Evolutionary conservation across 768 basidiomycete genomes (phyloP).

Genomic region (Mycena chlorophos): DNA sequence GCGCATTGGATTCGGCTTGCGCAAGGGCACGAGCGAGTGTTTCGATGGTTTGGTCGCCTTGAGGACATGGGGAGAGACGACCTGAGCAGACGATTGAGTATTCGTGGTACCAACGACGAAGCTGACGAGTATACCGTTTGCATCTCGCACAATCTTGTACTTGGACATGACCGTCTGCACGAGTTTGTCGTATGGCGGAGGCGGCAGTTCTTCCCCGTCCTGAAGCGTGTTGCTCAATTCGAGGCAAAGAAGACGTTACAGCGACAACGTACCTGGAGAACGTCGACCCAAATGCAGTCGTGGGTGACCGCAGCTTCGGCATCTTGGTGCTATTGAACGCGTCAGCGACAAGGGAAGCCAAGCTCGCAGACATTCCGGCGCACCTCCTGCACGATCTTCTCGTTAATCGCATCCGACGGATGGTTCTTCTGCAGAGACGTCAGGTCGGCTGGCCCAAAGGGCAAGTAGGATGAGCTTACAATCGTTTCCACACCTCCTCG

Average conservation of each 20-base stretch:
- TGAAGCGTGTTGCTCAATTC: neutral
- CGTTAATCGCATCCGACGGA: neutral
- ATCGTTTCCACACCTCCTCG: neutral
- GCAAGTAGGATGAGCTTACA: neutral
- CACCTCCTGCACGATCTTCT: neutral
- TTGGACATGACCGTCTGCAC: neutral
- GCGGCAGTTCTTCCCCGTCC: neutral
- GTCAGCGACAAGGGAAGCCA: neutral
- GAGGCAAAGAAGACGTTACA: neutral
- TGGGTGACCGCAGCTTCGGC: neutral
- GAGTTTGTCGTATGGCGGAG: neutral
- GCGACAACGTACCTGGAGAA: neutral
- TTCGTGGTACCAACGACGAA: neutral
- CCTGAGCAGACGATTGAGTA: neutral
- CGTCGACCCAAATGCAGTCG: neutral
- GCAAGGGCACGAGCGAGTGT: neutral
- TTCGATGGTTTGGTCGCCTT: neutral
- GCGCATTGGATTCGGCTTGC: neutral
- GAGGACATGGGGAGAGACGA: neutral
- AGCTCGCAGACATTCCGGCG: neutral
- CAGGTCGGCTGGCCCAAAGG: neutral
- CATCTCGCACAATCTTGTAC: neutral
- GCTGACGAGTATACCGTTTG: neutral
- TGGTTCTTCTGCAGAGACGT: neutral
- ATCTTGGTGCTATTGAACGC: neutral